Evolutionary conservation across 805 yeast species (phyloP).

Genomic region (Starmera quercuum): DNA sequence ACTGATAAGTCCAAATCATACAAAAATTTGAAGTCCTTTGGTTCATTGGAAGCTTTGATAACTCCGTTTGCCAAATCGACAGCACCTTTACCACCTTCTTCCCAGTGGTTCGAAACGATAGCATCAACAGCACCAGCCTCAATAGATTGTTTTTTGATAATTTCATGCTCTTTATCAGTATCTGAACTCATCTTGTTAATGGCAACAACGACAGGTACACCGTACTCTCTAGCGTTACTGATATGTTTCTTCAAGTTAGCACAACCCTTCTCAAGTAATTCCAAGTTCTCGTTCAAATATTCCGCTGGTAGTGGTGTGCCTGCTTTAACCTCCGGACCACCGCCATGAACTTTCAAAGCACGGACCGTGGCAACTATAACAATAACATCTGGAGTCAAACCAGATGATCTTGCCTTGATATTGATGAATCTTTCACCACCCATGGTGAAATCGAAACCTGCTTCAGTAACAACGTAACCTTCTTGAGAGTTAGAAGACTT

Average conservation of each 20-base stretch:
- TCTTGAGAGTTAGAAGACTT: constrained; percentile 36
- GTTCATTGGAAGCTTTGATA: constrained; percentile 54
- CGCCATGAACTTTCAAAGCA: constrained; percentile 96
- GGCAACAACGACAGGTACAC: constrained; percentile 91
- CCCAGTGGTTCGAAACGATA: constrained; percentile 90
- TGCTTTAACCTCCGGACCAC: constrained; percentile 94
- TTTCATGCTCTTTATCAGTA: constrained; percentile 69
- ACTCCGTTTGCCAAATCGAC: constrained; percentile 78
- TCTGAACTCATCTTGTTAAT: constrained; percentile 84
- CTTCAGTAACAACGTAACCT: constrained; percentile 94
- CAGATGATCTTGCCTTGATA: constrained; percentile 91
- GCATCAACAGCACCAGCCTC: constrained; percentile 94
- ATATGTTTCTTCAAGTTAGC: constrained; percentile 89
- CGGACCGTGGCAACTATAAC: constrained; percentile 94
- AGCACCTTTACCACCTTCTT: constrained; percentile 91
- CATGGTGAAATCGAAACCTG: constrained; percentile 98
- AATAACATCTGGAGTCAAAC: constrained; percentile 80
- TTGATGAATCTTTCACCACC: constrained; percentile 97
- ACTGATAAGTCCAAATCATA: constrained; percentile 68
- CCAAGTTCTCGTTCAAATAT: constrained; percentile 76
- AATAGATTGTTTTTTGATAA: constrained; percentile 71
- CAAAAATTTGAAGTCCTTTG: constrained; percentile 47
- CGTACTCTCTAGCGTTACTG: constrained; percentile 72
- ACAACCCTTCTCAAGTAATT: constrained; percentile 69
- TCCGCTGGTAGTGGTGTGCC: constrained; percentile 81